phyloP scores from a whole-genome alignment of 2,329 filamentous ascomycete genomes.

The Aspergillus sp. region DNA sequence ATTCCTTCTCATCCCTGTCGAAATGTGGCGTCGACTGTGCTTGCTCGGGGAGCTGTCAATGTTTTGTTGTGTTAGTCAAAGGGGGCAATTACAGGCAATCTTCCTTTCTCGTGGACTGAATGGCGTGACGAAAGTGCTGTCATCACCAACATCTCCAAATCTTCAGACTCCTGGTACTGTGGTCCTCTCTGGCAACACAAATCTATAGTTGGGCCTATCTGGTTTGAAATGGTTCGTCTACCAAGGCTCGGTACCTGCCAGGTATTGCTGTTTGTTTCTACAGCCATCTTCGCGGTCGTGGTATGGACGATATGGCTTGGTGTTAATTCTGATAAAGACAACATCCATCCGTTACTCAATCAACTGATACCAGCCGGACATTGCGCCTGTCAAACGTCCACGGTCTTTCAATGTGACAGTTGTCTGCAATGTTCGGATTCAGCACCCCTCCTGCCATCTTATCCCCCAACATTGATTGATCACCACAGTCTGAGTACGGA shows the following conservation, averaged over 20 bases:
- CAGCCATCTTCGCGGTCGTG: neutral
- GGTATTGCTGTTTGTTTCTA: neutral
- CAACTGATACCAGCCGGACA: slow-evolving; percentile 27
- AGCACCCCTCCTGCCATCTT: neutral
- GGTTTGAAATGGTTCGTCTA: neutral
- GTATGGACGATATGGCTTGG: slow-evolving; percentile 13
- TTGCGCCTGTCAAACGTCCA: slow-evolving; percentile 20
- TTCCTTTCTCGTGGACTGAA: neutral
- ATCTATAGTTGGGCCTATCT: neutral
- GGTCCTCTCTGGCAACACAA: neutral
- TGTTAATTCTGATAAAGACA: slow-evolving; percentile 25
- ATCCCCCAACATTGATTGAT: neutral
- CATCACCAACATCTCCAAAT: neutral
- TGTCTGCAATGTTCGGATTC: slow-evolving; percentile 9
- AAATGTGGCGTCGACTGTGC: neutral
- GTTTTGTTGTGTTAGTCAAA: neutral
- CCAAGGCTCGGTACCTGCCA: neutral
- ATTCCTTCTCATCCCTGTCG: neutral
- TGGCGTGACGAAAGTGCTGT: neutral
- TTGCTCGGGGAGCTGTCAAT: neutral
- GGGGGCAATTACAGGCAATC: neutral
- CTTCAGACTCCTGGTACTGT: neutral
- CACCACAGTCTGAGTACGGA: slow-evolving; percentile 12
- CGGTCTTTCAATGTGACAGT: slow-evolving; percentile 21
- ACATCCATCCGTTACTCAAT: slow-evolving; percentile 21